A percentile compares a stretch with the other conserved stretches of the same genome.
Evolutionary conservation across 306 rosid genomes (phyloP).

Genomic region (Prunus persica): DNA sequence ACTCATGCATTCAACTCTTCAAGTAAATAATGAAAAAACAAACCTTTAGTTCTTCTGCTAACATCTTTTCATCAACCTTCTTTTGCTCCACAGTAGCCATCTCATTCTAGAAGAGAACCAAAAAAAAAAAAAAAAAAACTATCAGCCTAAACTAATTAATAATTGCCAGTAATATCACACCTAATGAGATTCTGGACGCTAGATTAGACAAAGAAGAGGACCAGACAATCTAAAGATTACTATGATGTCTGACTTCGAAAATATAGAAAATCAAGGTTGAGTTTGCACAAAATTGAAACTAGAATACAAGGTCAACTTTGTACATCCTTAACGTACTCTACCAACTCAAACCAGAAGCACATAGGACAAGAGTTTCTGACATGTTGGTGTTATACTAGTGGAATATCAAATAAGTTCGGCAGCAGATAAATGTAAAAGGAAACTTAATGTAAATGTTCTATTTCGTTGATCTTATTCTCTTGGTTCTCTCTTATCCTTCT

Average conservation of each 20-base stretch:
- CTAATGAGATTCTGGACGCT: not conserved
- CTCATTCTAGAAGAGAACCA: constrained; percentile 38
- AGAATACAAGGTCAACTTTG: not conserved
- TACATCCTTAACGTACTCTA: not conserved
- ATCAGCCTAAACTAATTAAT: not conserved
- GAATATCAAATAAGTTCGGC: not conserved
- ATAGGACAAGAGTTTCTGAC: not conserved
- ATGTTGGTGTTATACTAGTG: not conserved
- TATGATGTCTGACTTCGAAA: not conserved
- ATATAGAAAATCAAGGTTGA: not conserved
- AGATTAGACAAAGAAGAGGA: not conserved
- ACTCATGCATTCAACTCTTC: not conserved
- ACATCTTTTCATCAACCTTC: constrained; percentile 51
- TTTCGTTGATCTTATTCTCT: not conserved
- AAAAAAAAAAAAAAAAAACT: not conserved
- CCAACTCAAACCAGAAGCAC: not conserved
- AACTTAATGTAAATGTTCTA: not conserved
- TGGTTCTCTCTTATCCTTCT: not conserved
- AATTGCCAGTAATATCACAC: not conserved
- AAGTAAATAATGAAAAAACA: not conserved
- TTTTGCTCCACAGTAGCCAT: constrained; percentile 62
- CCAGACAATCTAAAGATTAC: not conserved
- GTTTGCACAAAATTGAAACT: not conserved
- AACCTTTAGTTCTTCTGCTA: constrained; percentile 58
- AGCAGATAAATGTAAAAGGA: not conserved